Percentiles rank a stretch among this genome's conserved stretches.
phyloP scores from a whole-genome alignment of 2,329 filamentous ascomycete species.

The Thielaviopsis punctulata region DNA sequence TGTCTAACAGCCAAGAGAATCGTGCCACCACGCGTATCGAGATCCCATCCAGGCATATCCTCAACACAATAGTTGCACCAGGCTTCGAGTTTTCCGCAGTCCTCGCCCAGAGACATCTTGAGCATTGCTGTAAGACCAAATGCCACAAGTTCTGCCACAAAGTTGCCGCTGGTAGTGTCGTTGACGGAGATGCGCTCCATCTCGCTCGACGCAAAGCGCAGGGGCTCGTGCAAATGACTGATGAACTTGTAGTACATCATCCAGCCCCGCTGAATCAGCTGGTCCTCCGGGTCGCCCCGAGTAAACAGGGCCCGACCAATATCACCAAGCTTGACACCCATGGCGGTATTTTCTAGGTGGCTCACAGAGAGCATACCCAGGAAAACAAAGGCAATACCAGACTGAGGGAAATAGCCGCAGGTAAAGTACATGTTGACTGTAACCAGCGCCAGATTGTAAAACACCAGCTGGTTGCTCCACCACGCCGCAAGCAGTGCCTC shows the following conservation, averaged over 20 bases:
- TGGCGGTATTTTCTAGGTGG: conserved; percentile 53
- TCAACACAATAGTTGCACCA: conserved; percentile 57
- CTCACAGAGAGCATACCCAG: conserved; percentile 49
- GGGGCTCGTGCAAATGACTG: conserved; percentile 49
- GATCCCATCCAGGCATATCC: conserved; percentile 55
- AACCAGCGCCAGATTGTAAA: conserved; percentile 51
- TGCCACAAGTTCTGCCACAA: conserved; percentile 53
- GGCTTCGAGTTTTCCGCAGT: conserved; percentile 49
- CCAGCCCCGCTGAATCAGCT: conserved; percentile 41
- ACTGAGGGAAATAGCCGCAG: conserved; percentile 49
- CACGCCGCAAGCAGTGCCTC: conserved; percentile 55
- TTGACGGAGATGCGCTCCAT: conserved; percentile 51
- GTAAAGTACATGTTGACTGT: conserved; percentile 50
- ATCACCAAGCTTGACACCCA: conserved; percentile 47
- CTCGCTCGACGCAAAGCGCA: conserved; percentile 38
- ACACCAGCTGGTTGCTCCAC: conserved; percentile 56
- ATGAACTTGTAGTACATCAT: conserved; percentile 54
- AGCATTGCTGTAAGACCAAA: conserved; percentile 50
- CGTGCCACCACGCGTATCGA: conserved; percentile 53
- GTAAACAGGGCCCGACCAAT: conserved; percentile 48
- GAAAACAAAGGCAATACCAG: conserved; percentile 50
- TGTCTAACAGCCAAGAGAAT: conserved; percentile 51
- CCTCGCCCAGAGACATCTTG: conserved; percentile 53
- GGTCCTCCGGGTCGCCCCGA: conserved; percentile 44
- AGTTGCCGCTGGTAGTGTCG: conserved; percentile 49